A percentile compares a stretch with the other conserved stretches of the same genome.
phyloP scores from a whole-genome alignment of 176 grass and related monocot species.

The Aegilops umbellulata region DNA sequence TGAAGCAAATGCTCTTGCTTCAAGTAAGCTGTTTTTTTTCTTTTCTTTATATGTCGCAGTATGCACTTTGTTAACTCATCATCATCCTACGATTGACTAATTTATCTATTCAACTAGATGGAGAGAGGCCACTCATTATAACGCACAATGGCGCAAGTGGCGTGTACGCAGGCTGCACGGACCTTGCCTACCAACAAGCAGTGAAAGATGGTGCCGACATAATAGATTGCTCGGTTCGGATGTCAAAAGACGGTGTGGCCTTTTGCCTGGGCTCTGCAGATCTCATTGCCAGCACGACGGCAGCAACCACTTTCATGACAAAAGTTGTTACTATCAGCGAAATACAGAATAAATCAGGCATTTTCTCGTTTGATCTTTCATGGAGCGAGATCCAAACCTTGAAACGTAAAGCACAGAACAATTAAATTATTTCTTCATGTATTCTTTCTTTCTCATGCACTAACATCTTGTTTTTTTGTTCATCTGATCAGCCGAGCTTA shows the following conservation, averaged over 20 bases:
- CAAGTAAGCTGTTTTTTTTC: constrained; percentile 22
- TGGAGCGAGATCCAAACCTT: constrained; percentile 88
- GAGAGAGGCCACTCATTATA: constrained; percentile 53
- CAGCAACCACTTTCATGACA: constrained; percentile 48
- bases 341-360: constrained; percentile 66
- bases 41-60: neutral
- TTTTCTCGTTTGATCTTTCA: constrained; percentile 85
- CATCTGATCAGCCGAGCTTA: constrained; percentile 48
- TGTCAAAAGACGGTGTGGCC: constrained; percentile 72
- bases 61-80: neutral
- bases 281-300: constrained; percentile 56
- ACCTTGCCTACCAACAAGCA: constrained; percentile 64
- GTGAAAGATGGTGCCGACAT: constrained; percentile 66
- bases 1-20: constrained; percentile 37
- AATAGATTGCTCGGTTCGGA: constrained; percentile 79
- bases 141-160: constrained; percentile 70
- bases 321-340: constrained; percentile 41
- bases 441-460: neutral
- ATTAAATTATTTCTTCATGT: neutral
- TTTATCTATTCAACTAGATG: constrained; percentile 22
- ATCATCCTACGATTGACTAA: constrained; percentile 2
- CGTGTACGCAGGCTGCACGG: constrained; percentile 52
- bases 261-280: constrained; percentile 79
- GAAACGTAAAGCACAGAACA: constrained; percentile 48
- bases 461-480: constrained; percentile 12